phyloP scores from a whole-genome alignment of 768 basidiomycete genomes.

The Mycena polygramma region DNA sequence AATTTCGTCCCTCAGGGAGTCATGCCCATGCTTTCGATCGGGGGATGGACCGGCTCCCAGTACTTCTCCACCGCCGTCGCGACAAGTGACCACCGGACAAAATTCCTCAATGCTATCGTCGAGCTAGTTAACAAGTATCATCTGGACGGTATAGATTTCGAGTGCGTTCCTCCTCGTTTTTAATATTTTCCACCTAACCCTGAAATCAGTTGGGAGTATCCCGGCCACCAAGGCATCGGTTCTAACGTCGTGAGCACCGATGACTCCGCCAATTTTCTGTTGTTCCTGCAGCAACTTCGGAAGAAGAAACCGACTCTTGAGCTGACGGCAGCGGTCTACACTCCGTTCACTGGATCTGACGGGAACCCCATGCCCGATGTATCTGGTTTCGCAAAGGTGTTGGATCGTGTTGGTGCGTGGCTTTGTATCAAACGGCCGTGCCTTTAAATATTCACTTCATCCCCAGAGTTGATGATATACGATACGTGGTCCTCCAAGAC shows the following conservation, averaged over 20 bases:
- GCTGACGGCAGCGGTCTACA: slow-evolving; percentile 78
- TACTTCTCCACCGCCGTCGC: slow-evolving; percentile 73
- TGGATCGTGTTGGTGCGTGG: slow-evolving; percentile 75
- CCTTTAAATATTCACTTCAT: not conserved
- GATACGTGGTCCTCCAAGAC: slow-evolving; percentile 68
- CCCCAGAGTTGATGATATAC: slow-evolving; percentile 73
- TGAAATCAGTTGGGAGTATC: slow-evolving; percentile 84
- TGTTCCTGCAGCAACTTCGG: slow-evolving; percentile 79
- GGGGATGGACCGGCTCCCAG: slow-evolving; percentile 75
- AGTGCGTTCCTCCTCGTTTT: too few species aligned
- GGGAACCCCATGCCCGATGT: slow-evolving; percentile 73
- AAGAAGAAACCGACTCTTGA: slow-evolving; percentile 58
- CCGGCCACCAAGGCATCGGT: slow-evolving; percentile 72
- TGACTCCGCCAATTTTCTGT: slow-evolving; percentile 85
- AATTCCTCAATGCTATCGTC: slow-evolving; percentile 67
- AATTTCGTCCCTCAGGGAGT: slow-evolving; percentile 58
- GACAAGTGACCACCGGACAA: slow-evolving; percentile 65
- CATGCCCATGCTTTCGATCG: slow-evolving; percentile 69
- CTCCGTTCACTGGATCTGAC: slow-evolving; percentile 71
- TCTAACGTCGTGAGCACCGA: slow-evolving; percentile 73
- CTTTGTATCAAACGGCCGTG: slow-evolving; percentile 38
- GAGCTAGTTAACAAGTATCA: slow-evolving; percentile 50
- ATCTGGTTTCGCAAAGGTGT: slow-evolving; percentile 70
- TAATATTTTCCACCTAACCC: too few species aligned
- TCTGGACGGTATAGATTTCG: too few species aligned